phyloP scores from a whole-genome alignment of 345 rosid species.

The Heritiera fomes region DNA sequence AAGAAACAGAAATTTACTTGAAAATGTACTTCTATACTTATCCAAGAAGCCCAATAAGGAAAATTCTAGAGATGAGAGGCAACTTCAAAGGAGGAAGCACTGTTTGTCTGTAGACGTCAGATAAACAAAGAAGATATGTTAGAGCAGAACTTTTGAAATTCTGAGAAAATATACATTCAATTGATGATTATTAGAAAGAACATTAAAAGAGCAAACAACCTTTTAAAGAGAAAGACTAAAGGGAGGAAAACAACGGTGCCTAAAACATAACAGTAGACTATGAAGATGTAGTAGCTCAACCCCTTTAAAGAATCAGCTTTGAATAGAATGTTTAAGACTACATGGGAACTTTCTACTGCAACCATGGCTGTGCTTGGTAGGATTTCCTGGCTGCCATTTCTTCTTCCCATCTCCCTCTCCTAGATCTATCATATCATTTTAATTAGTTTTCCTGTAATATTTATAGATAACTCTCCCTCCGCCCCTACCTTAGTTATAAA shows the following conservation, averaged over 20 bases:
- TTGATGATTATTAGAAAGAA: too few species aligned
- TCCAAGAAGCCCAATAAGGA: neutral
- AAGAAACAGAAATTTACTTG: neutral
- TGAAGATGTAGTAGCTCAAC: neutral
- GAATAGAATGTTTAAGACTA: too few species aligned
- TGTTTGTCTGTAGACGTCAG: neutral
- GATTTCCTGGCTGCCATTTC: too few species aligned
- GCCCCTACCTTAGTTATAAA: too few species aligned
- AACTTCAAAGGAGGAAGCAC: neutral
- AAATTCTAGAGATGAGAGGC: slow-evolving; percentile 1
- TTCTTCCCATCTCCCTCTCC: too few species aligned
- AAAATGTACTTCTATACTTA: neutral
- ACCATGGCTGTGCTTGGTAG: too few species aligned
- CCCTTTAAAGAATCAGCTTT: too few species aligned
- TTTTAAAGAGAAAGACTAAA: neutral
- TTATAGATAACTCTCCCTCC: too few species aligned
- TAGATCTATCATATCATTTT: too few species aligned
- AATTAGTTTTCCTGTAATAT: too few species aligned
- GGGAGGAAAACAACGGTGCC: neutral
- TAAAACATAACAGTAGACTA: neutral
- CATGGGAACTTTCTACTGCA: too few species aligned
- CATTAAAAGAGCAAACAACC: neutral
- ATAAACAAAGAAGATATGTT: neutral
- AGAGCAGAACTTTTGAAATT: neutral
- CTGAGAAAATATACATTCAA: neutral